Conservation (phyloP, 1,139 yeast genomes). For the Blastobotrys apis region DNA sequence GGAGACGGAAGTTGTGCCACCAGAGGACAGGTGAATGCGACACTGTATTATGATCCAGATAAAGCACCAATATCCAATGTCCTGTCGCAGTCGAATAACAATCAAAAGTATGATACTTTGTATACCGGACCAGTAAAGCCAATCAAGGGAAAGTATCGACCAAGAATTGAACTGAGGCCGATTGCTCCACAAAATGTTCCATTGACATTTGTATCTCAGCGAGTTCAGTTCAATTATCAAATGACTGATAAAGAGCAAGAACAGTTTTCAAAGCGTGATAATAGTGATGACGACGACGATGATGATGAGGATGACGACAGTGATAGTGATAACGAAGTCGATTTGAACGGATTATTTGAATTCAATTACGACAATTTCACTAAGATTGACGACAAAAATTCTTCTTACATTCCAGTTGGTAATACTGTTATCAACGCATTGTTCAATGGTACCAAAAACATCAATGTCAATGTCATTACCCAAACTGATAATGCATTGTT, state of each 20-base stretch:
- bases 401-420: slow-evolving; percentile 48
- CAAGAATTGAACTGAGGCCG: slow-evolving; percentile 44
- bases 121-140: slow-evolving; percentile 66
- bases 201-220: slow-evolving; percentile 65
- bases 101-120: slow-evolving; percentile 74
- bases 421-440: slow-evolving; percentile 64
- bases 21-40: slow-evolving; percentile 76
- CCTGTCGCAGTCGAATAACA: slow-evolving; percentile 75
- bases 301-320: slow-evolving; percentile 17
- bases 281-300: slow-evolving; percentile 14
- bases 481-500: slow-evolving; percentile 33
- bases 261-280: slow-evolving; percentile 1
- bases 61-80: slow-evolving; percentile 41
- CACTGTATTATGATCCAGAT: slow-evolving; percentile 46
- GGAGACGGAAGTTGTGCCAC: slow-evolving; percentile 60
- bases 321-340: slow-evolving; percentile 31
- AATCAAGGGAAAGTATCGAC: slow-evolving; percentile 40
- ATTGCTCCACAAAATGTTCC: slow-evolving; percentile 40
- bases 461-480: slow-evolving; percentile 41
- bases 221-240: slow-evolving; percentile 49
- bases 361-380: slow-evolving; percentile 71
- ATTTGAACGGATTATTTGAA: slow-evolving; percentile 74
- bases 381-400: slow-evolving; percentile 31
- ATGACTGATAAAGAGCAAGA: slow-evolving; percentile 12
- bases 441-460: slow-evolving; percentile 35